These are phyloP conservation scores for Vararia minispora DNA, from an alignment of 768 basidiomycete species.

Conservation along the genomic window DNA sequence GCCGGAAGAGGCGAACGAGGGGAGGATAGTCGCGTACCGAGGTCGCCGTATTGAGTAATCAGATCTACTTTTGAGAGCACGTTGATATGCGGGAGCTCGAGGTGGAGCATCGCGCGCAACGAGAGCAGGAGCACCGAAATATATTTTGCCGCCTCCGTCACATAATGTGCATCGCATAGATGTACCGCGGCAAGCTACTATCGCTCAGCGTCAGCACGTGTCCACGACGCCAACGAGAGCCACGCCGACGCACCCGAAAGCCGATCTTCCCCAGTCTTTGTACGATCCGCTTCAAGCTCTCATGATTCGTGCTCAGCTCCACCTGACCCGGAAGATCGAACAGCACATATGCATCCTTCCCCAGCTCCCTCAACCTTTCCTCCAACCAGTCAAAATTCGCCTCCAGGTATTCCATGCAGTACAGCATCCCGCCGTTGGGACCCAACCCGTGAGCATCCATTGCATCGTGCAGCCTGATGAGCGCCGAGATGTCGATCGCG, in stretches of 20 bases:
- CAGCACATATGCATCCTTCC: slow-evolving; percentile 71
- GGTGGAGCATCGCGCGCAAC: slow-evolving; percentile 93
- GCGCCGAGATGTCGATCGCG: slow-evolving; percentile 69
- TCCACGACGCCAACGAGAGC: neutral
- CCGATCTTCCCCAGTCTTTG: slow-evolving; percentile 58
- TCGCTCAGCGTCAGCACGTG: slow-evolving; percentile 5
- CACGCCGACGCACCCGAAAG: slow-evolving; percentile 50
- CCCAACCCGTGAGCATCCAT: slow-evolving; percentile 82
- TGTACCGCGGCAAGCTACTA: slow-evolving; percentile 84
- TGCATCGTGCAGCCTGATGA: slow-evolving; percentile 80
- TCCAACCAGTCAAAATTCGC: slow-evolving; percentile 89
- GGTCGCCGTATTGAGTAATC: slow-evolving; percentile 80
- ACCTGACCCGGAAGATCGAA: slow-evolving; percentile 98
- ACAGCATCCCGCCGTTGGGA: slow-evolving; percentile 93
- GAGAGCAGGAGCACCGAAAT: slow-evolving; percentile 86
- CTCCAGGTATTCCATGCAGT: slow-evolving; percentile 95
- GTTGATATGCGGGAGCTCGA: too few relatives aligned
- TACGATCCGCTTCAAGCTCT: slow-evolving; percentile 75
- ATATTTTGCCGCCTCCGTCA: slow-evolving; percentile 93
- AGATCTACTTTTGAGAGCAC: slow-evolving; percentile 94
- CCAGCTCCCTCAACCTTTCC: slow-evolving; percentile 50
- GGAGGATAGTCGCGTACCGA: slow-evolving; percentile 43
- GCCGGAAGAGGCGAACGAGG: neutral
- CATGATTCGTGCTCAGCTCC: slow-evolving; percentile 93
- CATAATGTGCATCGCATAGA: slow-evolving; percentile 93